Base-by-base conservation (phyloP, 805 yeast genomes). In the Clavispora asparagi region DNA sequence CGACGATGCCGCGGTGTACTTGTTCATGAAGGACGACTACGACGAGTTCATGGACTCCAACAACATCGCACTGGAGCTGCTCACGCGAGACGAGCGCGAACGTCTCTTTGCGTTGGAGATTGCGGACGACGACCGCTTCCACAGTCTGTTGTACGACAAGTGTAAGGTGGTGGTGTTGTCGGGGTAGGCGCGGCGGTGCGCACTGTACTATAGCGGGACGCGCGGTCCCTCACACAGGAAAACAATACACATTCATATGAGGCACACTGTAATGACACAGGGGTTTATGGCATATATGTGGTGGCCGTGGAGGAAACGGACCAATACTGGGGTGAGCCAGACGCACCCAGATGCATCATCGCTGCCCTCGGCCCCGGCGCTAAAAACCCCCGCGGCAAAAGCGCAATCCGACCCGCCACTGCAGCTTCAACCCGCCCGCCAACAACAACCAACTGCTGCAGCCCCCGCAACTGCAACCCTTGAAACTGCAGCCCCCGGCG, bases 1-100 rank as follows among this genome's bases (percentile, higher is more conserved):
- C n/a, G 49, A 44, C 35, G 51, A 51, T 29, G 50, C 52, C n/a
- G 50, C 50, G 14, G 65, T 73, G 40, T 66, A 58, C 42, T 54
- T 74, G 42, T 73, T 60, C 50, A 58, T 71, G 45, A 72, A 71
- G 52, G 65, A 65, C 51, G 75, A 72, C 51, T 66, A 64, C 51
- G 77, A 72, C 50, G 76, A 68, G 43, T 68, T 65, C 43, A 47
- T 60, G 46, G 62, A 61, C 27, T 67, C 65, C 36, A 57, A 63
- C 45, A 54, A 60, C n/a, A 49, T 68, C 30, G 54, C 52, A 12
- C 57, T 58, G 11, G 65, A 62, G 30, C 51, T 56, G n/a, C 65
- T 70, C 42, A 49, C 44, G 38, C 64, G 57, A 7, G 51, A 53
- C 27, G 67, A 65, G 41, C 52, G 53, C 33, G 55, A 55, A 31